Conservation (phyloP, 129 eudicot genomes). For the Lactuca sativa region DNA sequence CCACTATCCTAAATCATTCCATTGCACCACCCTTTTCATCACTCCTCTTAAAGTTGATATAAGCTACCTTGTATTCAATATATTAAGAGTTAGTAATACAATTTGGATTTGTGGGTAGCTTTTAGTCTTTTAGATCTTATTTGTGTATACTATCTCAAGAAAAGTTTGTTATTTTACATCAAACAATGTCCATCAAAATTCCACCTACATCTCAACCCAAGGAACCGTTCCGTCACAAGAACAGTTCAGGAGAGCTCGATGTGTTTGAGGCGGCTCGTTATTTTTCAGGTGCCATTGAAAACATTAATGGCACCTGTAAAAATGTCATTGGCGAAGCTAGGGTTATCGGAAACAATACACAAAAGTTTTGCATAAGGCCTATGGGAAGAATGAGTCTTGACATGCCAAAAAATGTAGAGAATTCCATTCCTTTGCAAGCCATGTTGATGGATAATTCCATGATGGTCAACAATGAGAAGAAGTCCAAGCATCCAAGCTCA, state of each 20-base stretch:
- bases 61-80: constrained; percentile 9
- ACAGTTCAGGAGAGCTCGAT: constrained; percentile 78
- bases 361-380: constrained; percentile 30
- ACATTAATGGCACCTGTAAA: constrained; percentile 14
- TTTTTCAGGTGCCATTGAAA: constrained; percentile 56
- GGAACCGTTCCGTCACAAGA: constrained; percentile 43
- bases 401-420: constrained; percentile 42
- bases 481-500: constrained; percentile 82
- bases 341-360: constrained; percentile 18
- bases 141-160: constrained; percentile 10
- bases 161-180: background rate
- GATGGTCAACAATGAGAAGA: constrained; percentile 52
- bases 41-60: constrained; percentile 26
- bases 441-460: constrained; percentile 37
- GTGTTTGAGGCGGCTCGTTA: constrained; percentile 87
- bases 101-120: constrained; percentile 20
- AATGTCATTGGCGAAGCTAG: background rate
- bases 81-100: constrained; percentile 3
- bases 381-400: constrained; percentile 71
- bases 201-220: constrained; percentile 31
- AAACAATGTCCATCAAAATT: constrained; percentile 38
- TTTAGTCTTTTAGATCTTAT: constrained; percentile 16
- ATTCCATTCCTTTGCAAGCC: constrained; percentile 40
- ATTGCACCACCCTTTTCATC: constrained; percentile 10
- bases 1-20: constrained; percentile 43